Evolutionary conservation across 2,329 filamentous ascomycete species (phyloP).

Genomic region (Xenosphaeropsis pyriputrescens): DNA sequence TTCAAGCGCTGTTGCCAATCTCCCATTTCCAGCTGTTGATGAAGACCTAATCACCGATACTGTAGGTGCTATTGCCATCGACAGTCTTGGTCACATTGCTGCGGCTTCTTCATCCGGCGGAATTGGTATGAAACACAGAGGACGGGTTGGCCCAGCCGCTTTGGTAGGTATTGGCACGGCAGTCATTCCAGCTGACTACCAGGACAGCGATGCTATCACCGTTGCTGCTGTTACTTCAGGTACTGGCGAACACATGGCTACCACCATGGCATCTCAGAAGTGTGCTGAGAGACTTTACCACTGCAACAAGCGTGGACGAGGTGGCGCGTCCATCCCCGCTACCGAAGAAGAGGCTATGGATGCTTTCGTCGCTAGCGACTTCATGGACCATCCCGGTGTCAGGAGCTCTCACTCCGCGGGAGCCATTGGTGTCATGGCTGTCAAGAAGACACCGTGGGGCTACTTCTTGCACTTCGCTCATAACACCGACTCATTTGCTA

Average conservation of each 20-base stretch:
- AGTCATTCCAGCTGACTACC: conserved; percentile 62
- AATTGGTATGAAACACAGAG: conserved; percentile 95
- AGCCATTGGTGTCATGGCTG: conserved; percentile 78
- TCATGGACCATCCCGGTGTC: conserved; percentile 85
- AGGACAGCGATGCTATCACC: conserved; percentile 52
- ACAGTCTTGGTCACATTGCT: conserved; percentile 73
- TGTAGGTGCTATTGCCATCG: conserved; percentile 88
- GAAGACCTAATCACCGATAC: conserved; percentile 72
- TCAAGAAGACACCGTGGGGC: conserved; percentile 68
- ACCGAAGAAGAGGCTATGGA: conserved; percentile 68
- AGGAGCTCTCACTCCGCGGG: conserved; percentile 64
- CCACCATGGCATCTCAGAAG: conserved; percentile 76
- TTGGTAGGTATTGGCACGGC: conserved; percentile 84
- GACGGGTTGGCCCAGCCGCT: conserved; percentile 82
- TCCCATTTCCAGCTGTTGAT: conserved; percentile 1
- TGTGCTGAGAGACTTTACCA: conserved; percentile 79
- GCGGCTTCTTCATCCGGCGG: conserved; percentile 93
- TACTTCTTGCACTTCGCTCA: conserved; percentile 87
- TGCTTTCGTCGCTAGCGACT: conserved; percentile 73
- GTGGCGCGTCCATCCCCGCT: conserved; percentile 47
- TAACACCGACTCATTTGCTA: conserved; percentile 79
- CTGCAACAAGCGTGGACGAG: conserved; percentile 41
- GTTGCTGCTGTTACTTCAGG: conserved; percentile 85
- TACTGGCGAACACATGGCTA: conserved; percentile 96
- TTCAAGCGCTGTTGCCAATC: conserved; percentile 2